Evolutionary conservation across 139 green algal species (phyloP), one percentile per base, ranked within the genome.

Genomic region (Chlamydomonas schloesseri): DNA sequence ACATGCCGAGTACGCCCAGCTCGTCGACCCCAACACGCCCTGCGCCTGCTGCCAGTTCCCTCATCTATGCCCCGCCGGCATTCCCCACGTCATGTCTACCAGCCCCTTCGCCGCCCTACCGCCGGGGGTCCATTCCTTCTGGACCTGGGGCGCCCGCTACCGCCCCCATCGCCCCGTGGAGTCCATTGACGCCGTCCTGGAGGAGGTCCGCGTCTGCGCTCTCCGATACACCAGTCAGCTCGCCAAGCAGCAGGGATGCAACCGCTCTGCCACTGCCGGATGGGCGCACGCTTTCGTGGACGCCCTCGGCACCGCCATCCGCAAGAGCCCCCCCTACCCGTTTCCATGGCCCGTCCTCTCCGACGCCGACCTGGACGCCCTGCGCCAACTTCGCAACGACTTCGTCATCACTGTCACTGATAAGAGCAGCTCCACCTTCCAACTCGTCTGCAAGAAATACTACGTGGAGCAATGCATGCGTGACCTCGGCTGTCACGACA

Each of bases 371-470:
- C 17, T 29, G 18, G 28, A 20, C 62, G 62, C 62, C 62, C 28
- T 69, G 2, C 2, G 2, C 2, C 17, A 20, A 17, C 62, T 69
- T 10, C 11, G 11, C 26, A 31, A 2, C 62, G 28, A 31, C 62
- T 69, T 29, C 62, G 18, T 69, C 62, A 69, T 69, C 62, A 69
- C 62, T 11, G 20, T 62, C 55, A 62, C 55, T 11, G 55, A 62
- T 11, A 62, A 62, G 55, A 74, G 69, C 69, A 50, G 29, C 34
- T 34, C 69, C 69, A 74, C 69, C 18, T 34, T 74, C 18, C 69
- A 74, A 36, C 69, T 74, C 36, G 36, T 74, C 21, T 74, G 69
- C 69, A 74, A 74, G 13, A 53, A 53, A 31, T 74, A n/a, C 20
- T 74, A 74, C 69, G 69, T 24, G 29, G 6, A 53, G 8, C 18